Percentiles rank a stretch among this genome's conserved stretches.
Evolutionary conservation across 2,329 filamentous ascomycete species (phyloP).

Genomic region (Didymella pinodella): DNA sequence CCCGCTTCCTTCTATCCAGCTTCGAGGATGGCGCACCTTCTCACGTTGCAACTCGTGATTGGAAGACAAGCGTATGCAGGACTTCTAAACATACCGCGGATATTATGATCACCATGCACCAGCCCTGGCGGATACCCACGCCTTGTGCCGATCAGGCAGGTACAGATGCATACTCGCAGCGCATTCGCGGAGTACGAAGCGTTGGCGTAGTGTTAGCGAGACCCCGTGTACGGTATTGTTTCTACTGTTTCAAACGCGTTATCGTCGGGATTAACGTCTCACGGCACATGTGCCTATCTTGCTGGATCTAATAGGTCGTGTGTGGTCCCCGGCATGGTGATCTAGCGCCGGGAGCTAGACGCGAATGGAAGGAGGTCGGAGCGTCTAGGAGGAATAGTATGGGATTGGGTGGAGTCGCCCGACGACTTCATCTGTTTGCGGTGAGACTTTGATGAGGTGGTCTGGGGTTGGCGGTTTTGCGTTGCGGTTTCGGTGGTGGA

Average conservation of each 20-base stretch:
- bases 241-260: slow-evolving; percentile 29
- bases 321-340: slow-evolving; percentile 22
- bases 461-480: neutral
- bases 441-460: slow-evolving; percentile 1
- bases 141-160: slow-evolving; percentile 35
- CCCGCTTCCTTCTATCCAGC: slow-evolving; percentile 13
- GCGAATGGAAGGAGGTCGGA: slow-evolving; percentile 15
- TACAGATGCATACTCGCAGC: slow-evolving; percentile 24
- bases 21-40: slow-evolving; percentile 18
- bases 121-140: neutral
- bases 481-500: neutral
- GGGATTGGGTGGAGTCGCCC: slow-evolving; percentile 9
- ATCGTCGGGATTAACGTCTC: slow-evolving; percentile 26
- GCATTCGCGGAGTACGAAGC: neutral
- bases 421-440: slow-evolving; percentile 1
- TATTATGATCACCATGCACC: slow-evolving; percentile 16
- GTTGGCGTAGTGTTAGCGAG: slow-evolving; percentile 4
- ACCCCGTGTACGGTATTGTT: neutral
- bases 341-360: slow-evolving; percentile 22
- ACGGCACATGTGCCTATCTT: slow-evolving; percentile 30
- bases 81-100: slow-evolving; percentile 8
- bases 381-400: slow-evolving; percentile 3
- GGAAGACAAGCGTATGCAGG: slow-evolving; percentile 6
- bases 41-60: slow-evolving; percentile 28
- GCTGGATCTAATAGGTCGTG: slow-evolving; percentile 29